phyloP scores from a whole-genome alignment of 371 early-diverging fungal species.

The Apophysomyces elegans region DNA sequence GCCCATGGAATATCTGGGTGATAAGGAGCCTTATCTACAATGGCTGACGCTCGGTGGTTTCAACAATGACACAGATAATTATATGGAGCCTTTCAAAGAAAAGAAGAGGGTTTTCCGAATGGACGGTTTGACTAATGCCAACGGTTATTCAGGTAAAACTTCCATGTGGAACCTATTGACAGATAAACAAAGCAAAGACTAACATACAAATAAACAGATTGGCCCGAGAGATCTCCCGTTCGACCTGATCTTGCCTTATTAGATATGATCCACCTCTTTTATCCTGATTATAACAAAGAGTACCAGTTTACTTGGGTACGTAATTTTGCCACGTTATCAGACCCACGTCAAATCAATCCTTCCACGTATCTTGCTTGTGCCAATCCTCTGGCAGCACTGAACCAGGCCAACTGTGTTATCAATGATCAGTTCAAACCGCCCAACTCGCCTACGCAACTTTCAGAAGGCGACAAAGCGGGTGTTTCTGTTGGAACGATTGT shows the following conservation, averaged over 20 bases:
- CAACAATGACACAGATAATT: constrained; percentile 10
- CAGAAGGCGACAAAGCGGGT: constrained; percentile 43
- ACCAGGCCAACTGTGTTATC: constrained; percentile 10
- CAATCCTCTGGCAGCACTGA: neutral
- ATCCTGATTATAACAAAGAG: constrained; percentile 8
- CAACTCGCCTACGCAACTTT: constrained; percentile 14
- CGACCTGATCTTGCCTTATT: constrained; percentile 15
- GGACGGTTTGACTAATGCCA: constrained; percentile 8
- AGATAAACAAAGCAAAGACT: neutral
- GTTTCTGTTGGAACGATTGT: constrained; percentile 45
- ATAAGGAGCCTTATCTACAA: constrained; percentile 18
- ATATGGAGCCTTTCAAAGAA: constrained; percentile 16
- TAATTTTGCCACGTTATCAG: constrained; percentile 7
- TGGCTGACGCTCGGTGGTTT: constrained; percentile 26
- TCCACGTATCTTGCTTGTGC: neutral
- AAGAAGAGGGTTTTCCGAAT: constrained; percentile 4
- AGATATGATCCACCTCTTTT: constrained; percentile 13
- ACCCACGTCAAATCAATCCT: neutral
- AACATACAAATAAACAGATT: constrained; percentile 1
- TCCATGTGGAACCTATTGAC: too few relatives aligned
- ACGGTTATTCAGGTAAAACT: constrained; percentile 1
- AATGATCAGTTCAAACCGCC: constrained; percentile 4
- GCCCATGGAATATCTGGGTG: constrained; percentile 25
- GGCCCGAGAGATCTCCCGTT: constrained; percentile 10
- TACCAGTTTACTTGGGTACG: constrained; percentile 13